These are phyloP conservation scores for Rutstroemia sp. DNA, from an alignment of 2,329 filamentous ascomycete species.

Conservation along the genomic window DNA sequence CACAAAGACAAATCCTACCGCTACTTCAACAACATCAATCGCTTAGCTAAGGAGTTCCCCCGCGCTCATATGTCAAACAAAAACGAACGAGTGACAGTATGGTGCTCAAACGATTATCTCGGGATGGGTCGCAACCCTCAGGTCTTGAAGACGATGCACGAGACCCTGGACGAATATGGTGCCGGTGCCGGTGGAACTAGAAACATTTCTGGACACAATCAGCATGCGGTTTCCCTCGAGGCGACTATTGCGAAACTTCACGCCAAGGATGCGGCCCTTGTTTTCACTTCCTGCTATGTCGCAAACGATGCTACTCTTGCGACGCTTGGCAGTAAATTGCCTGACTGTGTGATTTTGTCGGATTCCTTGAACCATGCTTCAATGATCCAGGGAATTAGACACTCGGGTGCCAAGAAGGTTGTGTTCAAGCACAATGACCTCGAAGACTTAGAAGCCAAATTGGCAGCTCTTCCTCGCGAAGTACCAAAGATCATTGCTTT, in stretches of 20 bases:
- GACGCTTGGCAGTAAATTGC: constrained; percentile 92
- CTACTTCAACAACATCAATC: constrained; percentile 99
- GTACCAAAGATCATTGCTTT: constrained; percentile 98
- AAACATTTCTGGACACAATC: constrained; percentile 97
- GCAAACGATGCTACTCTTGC: constrained; percentile 96
- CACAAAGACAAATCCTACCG: constrained; percentile 99
- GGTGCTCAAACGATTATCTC: constrained; percentile 98
- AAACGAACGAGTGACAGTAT: constrained; percentile 87
- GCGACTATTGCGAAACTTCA: constrained; percentile 78
- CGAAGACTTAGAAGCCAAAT: constrained; percentile 84
- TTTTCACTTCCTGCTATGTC: constrained; percentile 97
- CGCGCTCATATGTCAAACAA: constrained; percentile 81
- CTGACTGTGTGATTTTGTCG: constrained; percentile 94
- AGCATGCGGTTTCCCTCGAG: constrained; percentile 84
- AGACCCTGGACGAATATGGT: constrained; percentile 89
- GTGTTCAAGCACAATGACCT: constrained; percentile 99
- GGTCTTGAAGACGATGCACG: constrained; percentile 87
- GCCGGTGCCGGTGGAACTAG: constrained; percentile 91
- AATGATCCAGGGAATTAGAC: constrained; percentile 98
- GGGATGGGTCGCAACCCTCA: constrained; percentile 91
- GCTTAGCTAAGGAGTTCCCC: constrained; percentile 90
- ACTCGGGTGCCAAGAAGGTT: constrained; percentile 93
- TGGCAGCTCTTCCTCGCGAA: constrained; percentile 76
- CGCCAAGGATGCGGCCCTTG: constrained; percentile 82
- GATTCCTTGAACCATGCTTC: constrained; percentile 97